A percentile compares a stretch with the other conserved stretches of the same genome.
Conservation (phyloP, 495 filamentous ascomycete genomes). For the Umbilicaria muhlenbergii region DNA sequence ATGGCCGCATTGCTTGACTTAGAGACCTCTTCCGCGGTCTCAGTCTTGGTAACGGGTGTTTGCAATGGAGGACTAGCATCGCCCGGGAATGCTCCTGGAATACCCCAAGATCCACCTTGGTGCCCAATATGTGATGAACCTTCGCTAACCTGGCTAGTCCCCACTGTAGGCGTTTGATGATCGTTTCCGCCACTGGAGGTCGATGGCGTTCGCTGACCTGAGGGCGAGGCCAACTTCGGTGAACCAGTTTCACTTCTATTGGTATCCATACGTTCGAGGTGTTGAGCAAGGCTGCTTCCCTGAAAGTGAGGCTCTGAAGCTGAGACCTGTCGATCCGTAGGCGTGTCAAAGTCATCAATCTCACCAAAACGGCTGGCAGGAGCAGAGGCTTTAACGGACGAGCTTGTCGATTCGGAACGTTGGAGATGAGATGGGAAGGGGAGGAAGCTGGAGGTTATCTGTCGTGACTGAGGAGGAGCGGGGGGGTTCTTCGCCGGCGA, state of each 20-base stretch:
- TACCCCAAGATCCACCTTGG: conserved; percentile 16
- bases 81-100: conserved; percentile 44
- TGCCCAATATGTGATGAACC: conserved; percentile 11
- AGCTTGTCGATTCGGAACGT: conserved; percentile 50
- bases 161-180: background rate
- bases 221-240: conserved; percentile 1
- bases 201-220: conserved; percentile 2
- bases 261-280: conserved; percentile 5
- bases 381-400: conserved; percentile 69
- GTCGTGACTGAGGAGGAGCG: conserved; percentile 49
- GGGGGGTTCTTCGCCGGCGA: conserved; percentile 42
- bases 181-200: conserved; percentile 1
- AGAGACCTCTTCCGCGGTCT: background rate
- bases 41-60: background rate
- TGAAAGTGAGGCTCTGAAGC: conserved; percentile 2
- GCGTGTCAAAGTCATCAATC: conserved; percentile 39
- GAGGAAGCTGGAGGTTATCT: conserved; percentile 56
- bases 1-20: background rate
- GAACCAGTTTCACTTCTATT: conserved; percentile 6
- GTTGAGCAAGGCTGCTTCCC: conserved; percentile 4
- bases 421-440: conserved; percentile 39
- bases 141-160: background rate
- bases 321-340: conserved; percentile 26
- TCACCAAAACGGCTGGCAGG: conserved; percentile 59
- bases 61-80: conserved; percentile 22